phyloP scores from a whole-genome alignment of 306 rosid genomes.

The Cucumis melo region DNA sequence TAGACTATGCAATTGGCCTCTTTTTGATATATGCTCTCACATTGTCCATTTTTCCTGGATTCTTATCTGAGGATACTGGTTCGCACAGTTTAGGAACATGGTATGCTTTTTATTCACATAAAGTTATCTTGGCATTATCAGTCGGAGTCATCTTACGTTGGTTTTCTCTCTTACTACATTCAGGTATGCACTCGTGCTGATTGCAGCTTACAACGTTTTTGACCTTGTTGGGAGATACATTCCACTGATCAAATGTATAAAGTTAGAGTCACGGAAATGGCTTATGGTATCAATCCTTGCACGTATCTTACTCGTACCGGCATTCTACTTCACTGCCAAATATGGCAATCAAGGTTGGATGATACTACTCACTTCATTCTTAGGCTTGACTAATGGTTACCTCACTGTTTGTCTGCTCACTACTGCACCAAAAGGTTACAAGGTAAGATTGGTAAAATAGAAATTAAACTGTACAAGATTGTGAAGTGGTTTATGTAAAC shows the following conservation, averaged over 20 bases:
- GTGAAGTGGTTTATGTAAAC: not conserved
- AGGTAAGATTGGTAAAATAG: constrained; percentile 25
- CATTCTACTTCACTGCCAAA: constrained; percentile 70
- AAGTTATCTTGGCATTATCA: not conserved
- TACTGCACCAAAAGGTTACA: constrained; percentile 85
- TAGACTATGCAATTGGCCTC: constrained; percentile 62
- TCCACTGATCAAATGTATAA: constrained; percentile 39
- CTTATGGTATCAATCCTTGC: constrained; percentile 20
- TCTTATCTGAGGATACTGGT: constrained; percentile 87
- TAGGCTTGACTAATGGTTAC: constrained; percentile 74
- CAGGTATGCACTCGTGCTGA: constrained; percentile 80
- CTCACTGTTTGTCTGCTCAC: constrained; percentile 77
- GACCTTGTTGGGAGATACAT: constrained; percentile 81
- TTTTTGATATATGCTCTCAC: constrained; percentile 47
- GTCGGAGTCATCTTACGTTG: not conserved
- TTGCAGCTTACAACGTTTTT: constrained; percentile 53
- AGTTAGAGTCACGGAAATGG: constrained; percentile 47
- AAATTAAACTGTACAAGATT: not conserved
- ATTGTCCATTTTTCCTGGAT: constrained; percentile 80
- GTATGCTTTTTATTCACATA: constrained; percentile 18
- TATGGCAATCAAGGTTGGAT: constrained; percentile 83
- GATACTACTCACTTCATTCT: constrained; percentile 62
- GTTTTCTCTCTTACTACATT: not conserved
- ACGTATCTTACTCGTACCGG: constrained; percentile 58
- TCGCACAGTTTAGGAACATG: constrained; percentile 64